Evolutionary conservation across 352 stramenopile species (phyloP), one percentile per base, ranked within the genome.

Genomic region (Poterioochromonas sp.): DNA sequence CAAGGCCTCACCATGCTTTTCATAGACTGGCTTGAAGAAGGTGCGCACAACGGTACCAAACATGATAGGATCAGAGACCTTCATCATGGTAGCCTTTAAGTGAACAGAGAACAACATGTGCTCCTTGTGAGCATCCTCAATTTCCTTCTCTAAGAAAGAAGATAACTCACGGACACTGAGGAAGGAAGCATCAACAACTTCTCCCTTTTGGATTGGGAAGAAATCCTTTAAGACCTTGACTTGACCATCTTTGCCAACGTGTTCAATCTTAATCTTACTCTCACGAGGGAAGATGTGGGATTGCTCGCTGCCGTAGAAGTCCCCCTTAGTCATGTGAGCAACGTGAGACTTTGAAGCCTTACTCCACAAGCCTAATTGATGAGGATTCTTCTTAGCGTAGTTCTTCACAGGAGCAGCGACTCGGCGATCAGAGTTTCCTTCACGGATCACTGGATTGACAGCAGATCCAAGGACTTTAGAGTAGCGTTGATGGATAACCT

Each of bases 51-150:
- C 87, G 78, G 89, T 83, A 74, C 88, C 88, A 80, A 92, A 92
- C 76, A 92, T 85, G 79, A 92, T 90, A 1, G 88, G 88, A 80
- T 92, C 87, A 39, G 81, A 87, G 34, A 92, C 81, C 82, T 92
- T 92, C 87, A 92, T 92, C 87, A 92, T 92, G 37, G 87, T 92
- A 51, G 87, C 87, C 78, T 92, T 92, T 0, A 92, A 79, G 76
- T 92, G 86, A 20, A 85, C 54, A 12, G 77, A 84, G 35, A 83
- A 80, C 68, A 83, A 40, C 41, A 83, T 37, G 43, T 79, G 53
- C 51, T 79, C 34, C 11, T 60, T 63, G 69, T 83, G 78, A 54
- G 79, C 79, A 35, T 83, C 79, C 32, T 79, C 68, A 37, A 83
- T 79, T 51, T 83, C 79, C 20, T 8, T 12, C 37, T 71, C 40